Percentiles rank a stretch among this genome's conserved stretches.
Conservation (phyloP, 2,329 filamentous ascomycete genomes). For the Endothia cerciana region DNA sequence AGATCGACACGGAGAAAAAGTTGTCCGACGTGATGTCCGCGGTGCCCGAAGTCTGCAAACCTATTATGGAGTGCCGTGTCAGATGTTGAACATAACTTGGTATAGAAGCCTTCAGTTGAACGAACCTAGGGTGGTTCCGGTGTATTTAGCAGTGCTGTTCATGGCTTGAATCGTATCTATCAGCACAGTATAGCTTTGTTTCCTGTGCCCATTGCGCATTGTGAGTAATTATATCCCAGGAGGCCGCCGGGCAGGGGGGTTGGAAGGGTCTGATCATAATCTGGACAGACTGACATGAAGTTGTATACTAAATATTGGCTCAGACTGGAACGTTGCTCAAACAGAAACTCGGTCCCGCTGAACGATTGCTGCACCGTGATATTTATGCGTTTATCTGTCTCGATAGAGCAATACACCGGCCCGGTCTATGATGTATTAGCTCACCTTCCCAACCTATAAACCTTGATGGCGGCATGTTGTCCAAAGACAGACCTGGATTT, state of each 20-base stretch:
- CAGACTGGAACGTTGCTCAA: slow-evolving; percentile 21
- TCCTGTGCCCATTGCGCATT: neutral
- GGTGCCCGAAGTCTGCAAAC: neutral
- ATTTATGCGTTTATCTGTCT: slow-evolving; percentile 10
- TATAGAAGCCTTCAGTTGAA: too few relatives aligned
- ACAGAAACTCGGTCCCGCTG: slow-evolving; percentile 24
- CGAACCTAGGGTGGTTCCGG: slow-evolving; percentile 21
- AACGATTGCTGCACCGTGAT: slow-evolving; percentile 25
- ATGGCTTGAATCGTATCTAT: slow-evolving; percentile 14
- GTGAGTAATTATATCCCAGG: neutral
- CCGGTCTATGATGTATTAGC: slow-evolving; percentile 15
- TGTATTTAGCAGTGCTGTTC: slow-evolving; percentile 16
- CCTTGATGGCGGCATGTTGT: too few relatives aligned
- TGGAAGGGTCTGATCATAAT: too few relatives aligned
- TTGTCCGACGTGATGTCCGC: slow-evolving; percentile 19
- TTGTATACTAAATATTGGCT: slow-evolving; percentile 24
- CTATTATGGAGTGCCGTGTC: neutral
- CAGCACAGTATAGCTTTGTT: slow-evolving; percentile 11
- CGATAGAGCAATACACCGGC: slow-evolving; percentile 21
- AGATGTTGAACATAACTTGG: neutral
- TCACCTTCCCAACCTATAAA: neutral
- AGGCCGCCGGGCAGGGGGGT: too few relatives aligned
- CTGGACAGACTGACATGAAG: slow-evolving; percentile 17
- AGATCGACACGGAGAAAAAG: slow-evolving; percentile 18
- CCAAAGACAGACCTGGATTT: slow-evolving; percentile 14